These are phyloP conservation scores for Arthonia radiata DNA, from an alignment of 495 filamentous ascomycete genomes.

Conservation along the genomic window DNA sequence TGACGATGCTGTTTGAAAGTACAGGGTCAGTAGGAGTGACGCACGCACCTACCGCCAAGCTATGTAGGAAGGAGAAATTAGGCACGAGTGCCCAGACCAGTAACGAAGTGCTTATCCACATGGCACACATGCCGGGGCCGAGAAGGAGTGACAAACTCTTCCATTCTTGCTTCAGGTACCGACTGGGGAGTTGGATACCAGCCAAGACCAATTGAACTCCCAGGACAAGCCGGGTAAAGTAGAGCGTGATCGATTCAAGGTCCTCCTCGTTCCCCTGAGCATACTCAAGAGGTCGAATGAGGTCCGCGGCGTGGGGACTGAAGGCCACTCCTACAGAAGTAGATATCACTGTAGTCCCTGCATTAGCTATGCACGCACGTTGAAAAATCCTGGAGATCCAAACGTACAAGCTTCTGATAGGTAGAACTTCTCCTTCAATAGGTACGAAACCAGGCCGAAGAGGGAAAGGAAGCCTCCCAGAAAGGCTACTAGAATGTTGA, in stretches of 20 bases:
- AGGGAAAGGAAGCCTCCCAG: constrained; percentile 72
- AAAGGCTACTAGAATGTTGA: constrained; percentile 67
- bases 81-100: constrained; percentile 62
- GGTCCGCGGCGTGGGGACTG: constrained; percentile 52
- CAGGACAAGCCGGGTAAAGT: constrained; percentile 70
- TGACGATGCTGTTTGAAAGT: constrained; percentile 71
- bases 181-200: constrained; percentile 74
- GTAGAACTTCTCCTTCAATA: constrained; percentile 76
- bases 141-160: constrained; percentile 48
- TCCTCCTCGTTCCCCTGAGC: constrained; percentile 33
- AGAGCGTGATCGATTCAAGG: constrained; percentile 42
- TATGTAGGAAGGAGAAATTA: constrained; percentile 44
- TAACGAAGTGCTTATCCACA: constrained; percentile 70
- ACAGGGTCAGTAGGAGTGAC: constrained; percentile 86
- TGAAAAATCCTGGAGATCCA: neutral
- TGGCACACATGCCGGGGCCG: constrained; percentile 63
- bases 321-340: constrained; percentile 55
- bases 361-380: neutral
- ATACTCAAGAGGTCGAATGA: constrained; percentile 55
- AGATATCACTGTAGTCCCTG: constrained; percentile 40
- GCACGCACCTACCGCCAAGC: constrained; percentile 56
- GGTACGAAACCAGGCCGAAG: constrained; percentile 71
- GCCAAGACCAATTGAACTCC: constrained; percentile 80
- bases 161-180: constrained; percentile 65
- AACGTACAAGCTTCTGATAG: constrained; percentile 67